phyloP scores from a whole-genome alignment of 2,329 filamentous ascomycete genomes.

The Thermothelomyces thermophilus region DNA sequence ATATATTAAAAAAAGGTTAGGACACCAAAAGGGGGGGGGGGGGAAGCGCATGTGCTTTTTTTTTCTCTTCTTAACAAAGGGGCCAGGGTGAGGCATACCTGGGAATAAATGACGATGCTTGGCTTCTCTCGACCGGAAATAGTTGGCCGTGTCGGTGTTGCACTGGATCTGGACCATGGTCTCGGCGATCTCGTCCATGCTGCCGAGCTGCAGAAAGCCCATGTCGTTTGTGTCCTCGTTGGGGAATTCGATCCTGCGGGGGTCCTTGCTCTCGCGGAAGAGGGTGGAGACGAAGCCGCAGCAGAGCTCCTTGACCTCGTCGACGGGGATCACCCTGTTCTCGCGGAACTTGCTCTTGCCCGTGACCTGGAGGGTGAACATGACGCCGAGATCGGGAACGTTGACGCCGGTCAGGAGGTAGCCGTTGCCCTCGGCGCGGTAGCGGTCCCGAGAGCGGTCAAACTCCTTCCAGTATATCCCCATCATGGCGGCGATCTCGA shows the following conservation, averaged over 20 bases:
- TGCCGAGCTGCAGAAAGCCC: slow-evolving; percentile 43
- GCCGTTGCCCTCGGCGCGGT: slow-evolving; percentile 51
- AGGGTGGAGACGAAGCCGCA: slow-evolving; percentile 52
- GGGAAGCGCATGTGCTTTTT: too few species aligned
- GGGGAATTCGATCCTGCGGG: slow-evolving; percentile 33
- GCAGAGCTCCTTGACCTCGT: slow-evolving; percentile 48
- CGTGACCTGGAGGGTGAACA: slow-evolving; percentile 48
- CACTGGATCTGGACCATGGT: slow-evolving; percentile 49
- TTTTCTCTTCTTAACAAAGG: too few species aligned
- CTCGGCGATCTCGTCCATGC: slow-evolving; percentile 42
- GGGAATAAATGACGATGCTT: slow-evolving; percentile 45
- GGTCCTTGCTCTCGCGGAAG: slow-evolving; percentile 37
- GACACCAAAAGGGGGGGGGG: too few species aligned
- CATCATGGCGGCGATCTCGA: slow-evolving; percentile 48
- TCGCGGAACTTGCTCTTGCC: slow-evolving; percentile 42
- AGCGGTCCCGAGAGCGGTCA: slow-evolving; percentile 43
- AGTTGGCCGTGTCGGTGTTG: slow-evolving; percentile 44
- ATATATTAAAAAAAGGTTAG: too few species aligned
- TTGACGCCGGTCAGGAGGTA: slow-evolving; percentile 43
- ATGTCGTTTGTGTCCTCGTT: slow-evolving; percentile 38
- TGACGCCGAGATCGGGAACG: slow-evolving; percentile 44
- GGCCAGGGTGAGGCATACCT: too few species aligned
- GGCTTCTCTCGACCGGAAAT: slow-evolving; percentile 34
- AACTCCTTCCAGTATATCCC: slow-evolving; percentile 56
- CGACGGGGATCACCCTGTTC: slow-evolving; percentile 47